Base-by-base conservation (phyloP, 2,329 filamentous ascomycete genomes). In the Tolypocladium inflatum region DNA sequence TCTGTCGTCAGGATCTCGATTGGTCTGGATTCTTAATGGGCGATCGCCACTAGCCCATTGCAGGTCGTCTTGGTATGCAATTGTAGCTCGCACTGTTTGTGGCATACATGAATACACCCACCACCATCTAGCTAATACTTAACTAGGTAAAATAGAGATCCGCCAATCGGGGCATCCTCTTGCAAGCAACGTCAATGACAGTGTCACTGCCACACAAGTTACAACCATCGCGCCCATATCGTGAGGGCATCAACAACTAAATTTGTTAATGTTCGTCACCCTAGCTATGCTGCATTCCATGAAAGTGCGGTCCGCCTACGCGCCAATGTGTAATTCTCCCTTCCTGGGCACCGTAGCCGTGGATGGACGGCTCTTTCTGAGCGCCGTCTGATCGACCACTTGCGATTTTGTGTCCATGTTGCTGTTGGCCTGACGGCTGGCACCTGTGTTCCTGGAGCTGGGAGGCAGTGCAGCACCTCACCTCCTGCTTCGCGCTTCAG, bases 401-500 rank as follows among this genome's bases (percentile, higher is more conserved):
- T 19, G 13, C 19, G 7, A 30, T 13, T 30, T 45, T 15, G 23
- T 13, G 43, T 17, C 23, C 21, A 8, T 26, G 23, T 26, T 23
- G 23, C 23, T 23, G 6, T 26, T 50, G n/a, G 15, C 45, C 30
- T 19, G 41, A 43, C 21, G 41, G 26, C 45, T 33, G 45, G 3
- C 30, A 13, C 48, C 30, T 17, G 15, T 39, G 30, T 13, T 2
- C 33, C 10, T 21, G 19, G 11, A 52, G 30, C 30, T 21, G 19
- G 48, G 4, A 9, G 10, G 6, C n/a, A 37, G 48, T 37, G 30
- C 19, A 52, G 30, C 30, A 19, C 30, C 19, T 52, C 19, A 72
- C 54, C 67, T 62, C 58, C 68, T 65, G 3, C 58, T 61, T 9
- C 65, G 60, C 23, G 80, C 78, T 64, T 93, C 90, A 3, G 92